A percentile compares a stretch with the other conserved stretches of the same genome.
Conservation (phyloP, 257 asterid species). For the Fraxinus anomala region DNA sequence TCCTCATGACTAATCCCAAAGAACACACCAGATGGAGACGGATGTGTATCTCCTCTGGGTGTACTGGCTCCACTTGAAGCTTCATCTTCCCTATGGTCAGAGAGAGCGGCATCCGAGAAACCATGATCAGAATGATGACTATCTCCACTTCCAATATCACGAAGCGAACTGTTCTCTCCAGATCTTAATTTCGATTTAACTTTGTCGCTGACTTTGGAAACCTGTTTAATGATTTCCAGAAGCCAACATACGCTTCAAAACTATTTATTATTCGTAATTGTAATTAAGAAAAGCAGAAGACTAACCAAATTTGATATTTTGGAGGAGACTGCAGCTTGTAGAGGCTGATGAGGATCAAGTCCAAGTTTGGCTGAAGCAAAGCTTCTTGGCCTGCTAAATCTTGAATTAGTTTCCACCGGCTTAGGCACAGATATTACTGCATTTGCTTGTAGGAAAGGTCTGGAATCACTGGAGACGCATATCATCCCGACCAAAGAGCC, state of each 20-base stretch:
- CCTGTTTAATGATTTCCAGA: slow-evolving; percentile 45
- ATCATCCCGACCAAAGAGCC: slow-evolving; percentile 67
- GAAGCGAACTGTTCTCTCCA: slow-evolving; percentile 46
- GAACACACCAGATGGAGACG: slow-evolving; percentile 69
- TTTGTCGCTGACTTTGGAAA: slow-evolving; percentile 81
- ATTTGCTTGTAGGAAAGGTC: slow-evolving; percentile 54
- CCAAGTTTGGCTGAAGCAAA: slow-evolving; percentile 62
- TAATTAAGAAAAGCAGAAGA: slow-evolving; percentile 18
- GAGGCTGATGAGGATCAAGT: slow-evolving; percentile 82
- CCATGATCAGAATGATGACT: slow-evolving; percentile 67
- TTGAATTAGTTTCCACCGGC: slow-evolving; percentile 39
- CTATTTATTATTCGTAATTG: not conserved
- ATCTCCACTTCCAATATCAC: slow-evolving; percentile 69
- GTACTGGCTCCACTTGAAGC: slow-evolving; percentile 87
- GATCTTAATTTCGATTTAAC: slow-evolving; percentile 75
- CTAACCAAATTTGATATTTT: slow-evolving; percentile 82
- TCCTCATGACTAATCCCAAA: slow-evolving; percentile 43
- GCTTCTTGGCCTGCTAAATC: slow-evolving; percentile 46
- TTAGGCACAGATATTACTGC: slow-evolving; percentile 32
- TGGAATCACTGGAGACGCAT: slow-evolving; percentile 63
- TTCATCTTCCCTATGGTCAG: slow-evolving; percentile 74
- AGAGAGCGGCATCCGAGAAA: slow-evolving; percentile 40
- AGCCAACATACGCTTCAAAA: slow-evolving; percentile 35
- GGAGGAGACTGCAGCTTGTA: slow-evolving; percentile 81
- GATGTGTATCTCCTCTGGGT: slow-evolving; percentile 70